A percentile compares a stretch with the other conserved stretches of the same genome.
These are phyloP conservation scores for Comarum palustre DNA, from an alignment of 306 rosid species.

Conservation along the genomic window DNA sequence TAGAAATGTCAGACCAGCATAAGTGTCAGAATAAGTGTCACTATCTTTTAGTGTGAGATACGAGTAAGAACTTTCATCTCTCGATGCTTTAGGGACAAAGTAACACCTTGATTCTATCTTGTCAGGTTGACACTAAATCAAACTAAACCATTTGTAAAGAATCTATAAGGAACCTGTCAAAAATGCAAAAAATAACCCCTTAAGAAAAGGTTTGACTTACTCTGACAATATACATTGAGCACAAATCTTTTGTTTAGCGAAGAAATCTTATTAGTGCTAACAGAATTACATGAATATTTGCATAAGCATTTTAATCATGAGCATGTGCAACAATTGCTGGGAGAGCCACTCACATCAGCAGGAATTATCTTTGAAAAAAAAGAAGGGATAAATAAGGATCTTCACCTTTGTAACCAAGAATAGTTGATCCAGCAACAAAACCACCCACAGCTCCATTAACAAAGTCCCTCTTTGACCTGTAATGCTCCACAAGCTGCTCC, in stretches of 20 bases:
- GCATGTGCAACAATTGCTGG: background rate
- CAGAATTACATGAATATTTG: background rate
- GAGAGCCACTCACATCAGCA: background rate
- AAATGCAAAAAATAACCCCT: background rate
- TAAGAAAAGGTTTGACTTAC: background rate
- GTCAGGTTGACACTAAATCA: background rate
- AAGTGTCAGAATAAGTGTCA: background rate
- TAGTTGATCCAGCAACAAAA: slow-evolving; percentile 85
- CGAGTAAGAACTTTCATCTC: background rate
- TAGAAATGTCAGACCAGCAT: background rate
- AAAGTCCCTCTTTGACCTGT: slow-evolving; percentile 80
- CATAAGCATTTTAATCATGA: slow-evolving; percentile 10
- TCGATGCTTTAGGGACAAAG: background rate
- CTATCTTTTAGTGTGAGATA: background rate
- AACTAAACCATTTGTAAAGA: background rate
- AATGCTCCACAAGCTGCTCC: slow-evolving; percentile 80
- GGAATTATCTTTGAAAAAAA: background rate
- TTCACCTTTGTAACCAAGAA: slow-evolving; percentile 84
- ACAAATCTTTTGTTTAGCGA: background rate
- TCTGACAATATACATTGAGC: background rate
- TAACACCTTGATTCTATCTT: background rate
- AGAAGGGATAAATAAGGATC: slow-evolving; percentile 19
- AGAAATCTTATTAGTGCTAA: background rate
- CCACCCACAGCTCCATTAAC: slow-evolving; percentile 95
- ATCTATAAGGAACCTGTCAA: background rate